These are phyloP conservation scores for Lentinula novae-zelandiae DNA, from an alignment of 1,284 basidiomycete genomes.

Conservation along the genomic window DNA sequence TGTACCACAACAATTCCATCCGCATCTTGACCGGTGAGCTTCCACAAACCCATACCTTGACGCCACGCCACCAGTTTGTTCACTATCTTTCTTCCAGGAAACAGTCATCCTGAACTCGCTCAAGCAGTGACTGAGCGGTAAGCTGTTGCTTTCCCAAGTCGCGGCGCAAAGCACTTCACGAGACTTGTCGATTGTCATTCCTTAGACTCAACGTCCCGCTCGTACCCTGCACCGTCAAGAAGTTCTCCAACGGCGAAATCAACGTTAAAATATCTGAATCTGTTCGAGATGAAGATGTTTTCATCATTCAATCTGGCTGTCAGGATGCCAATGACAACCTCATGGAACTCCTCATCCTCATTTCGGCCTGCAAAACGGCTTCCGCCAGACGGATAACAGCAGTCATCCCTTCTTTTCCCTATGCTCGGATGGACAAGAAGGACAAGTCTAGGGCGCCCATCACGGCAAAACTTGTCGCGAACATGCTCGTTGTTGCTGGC, in stretches of 20 bases:
- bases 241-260: constrained; percentile 95
- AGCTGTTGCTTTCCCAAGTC: constrained; percentile 43
- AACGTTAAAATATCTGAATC: constrained; percentile 92
- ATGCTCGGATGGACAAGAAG: constrained; percentile 98
- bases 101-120: constrained; percentile 97
- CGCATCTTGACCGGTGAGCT: constrained; percentile 85
- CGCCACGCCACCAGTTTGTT: background rate
- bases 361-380: constrained; percentile 95
- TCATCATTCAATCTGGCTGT: constrained; percentile 89
- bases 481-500: constrained; percentile 95
- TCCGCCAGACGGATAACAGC: constrained; percentile 96
- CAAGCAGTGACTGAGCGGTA: constrained; percentile 92
- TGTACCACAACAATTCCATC: constrained; percentile 93
- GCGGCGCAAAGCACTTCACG: constrained; percentile 37
- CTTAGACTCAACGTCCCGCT: constrained; percentile 86
- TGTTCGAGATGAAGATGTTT: constrained; percentile 96
- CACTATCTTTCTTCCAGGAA: constrained; percentile 56
- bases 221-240: constrained; percentile 89
- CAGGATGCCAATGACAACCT: constrained; percentile 80
- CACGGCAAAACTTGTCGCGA: constrained; percentile 97
- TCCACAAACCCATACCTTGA: constrained; percentile 1
- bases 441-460: constrained; percentile 96
- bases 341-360: constrained; percentile 90
- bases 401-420: constrained; percentile 97
- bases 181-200: constrained; percentile 37